phyloP scores from a whole-genome alignment of 768 basidiomycete genomes.

The Termitomyces sp. region DNA sequence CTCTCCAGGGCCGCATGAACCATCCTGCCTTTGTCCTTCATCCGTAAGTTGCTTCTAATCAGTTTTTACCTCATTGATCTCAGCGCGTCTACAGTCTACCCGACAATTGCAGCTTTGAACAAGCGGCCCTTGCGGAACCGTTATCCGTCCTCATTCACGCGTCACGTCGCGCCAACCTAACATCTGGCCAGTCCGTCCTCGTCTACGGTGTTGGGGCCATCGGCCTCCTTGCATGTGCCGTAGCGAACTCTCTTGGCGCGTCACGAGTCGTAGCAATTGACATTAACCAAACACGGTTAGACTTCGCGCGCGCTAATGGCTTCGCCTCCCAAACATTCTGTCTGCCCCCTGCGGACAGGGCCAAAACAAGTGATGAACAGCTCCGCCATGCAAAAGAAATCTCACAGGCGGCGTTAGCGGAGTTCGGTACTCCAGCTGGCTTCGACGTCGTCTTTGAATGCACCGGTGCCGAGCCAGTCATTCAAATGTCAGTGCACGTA shows the following conservation, averaged over 20 bases:
- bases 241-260: conserved; percentile 70
- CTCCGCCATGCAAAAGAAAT: conserved; percentile 57
- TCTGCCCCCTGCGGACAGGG: conserved; percentile 43
- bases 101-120: conserved; percentile 67
- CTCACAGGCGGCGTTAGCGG: conserved; percentile 42
- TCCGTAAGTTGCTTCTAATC: conserved; percentile 52
- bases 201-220: conserved; percentile 93
- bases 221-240: conserved; percentile 82
- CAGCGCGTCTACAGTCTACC: conserved; percentile 50
- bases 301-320: conserved; percentile 70
- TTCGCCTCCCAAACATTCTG: conserved; percentile 75
- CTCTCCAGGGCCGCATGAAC: conserved; percentile 82
- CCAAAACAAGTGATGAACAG: conserved; percentile 51
- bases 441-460: conserved; percentile 95
- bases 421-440: conserved; percentile 64
- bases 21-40: conserved; percentile 85
- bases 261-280: conserved; percentile 72
- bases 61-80: background rate
- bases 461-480: conserved; percentile 88
- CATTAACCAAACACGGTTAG: conserved; percentile 77
- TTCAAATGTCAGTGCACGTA: conserved; percentile 88
- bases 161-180: conserved; percentile 36
- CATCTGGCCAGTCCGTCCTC: conserved; percentile 64
- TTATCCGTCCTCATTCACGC: conserved; percentile 84
- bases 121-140: conserved; percentile 89